Evolutionary conservation across 192 early-diverging fungal species (phyloP).

Genomic region (Fimicolochytrium jonesii): DNA sequence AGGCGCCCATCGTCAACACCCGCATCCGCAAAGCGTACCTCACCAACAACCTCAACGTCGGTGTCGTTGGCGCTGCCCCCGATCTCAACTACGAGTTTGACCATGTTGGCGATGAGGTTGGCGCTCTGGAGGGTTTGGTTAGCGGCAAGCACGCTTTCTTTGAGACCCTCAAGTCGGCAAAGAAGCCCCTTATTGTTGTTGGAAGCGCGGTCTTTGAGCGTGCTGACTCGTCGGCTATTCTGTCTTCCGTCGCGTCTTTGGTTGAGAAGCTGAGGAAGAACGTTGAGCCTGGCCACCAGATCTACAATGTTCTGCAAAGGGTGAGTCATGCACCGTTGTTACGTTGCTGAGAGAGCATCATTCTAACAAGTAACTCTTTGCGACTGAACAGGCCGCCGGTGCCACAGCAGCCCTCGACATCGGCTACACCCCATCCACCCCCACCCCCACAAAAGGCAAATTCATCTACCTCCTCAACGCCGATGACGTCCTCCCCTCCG

Average conservation of each 20-base stretch:
- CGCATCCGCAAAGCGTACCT: conserved; percentile 93
- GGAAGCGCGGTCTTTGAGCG: conserved; percentile 78
- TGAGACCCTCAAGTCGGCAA: conserved; percentile 69
- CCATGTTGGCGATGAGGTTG: conserved; percentile 67
- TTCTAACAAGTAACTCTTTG: not conserved
- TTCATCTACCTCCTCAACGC: conserved; percentile 93
- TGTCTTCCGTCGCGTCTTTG: conserved; percentile 73
- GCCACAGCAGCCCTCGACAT: conserved; percentile 87
- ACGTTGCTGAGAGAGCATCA: not conserved
- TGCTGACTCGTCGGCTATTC: conserved; percentile 64
- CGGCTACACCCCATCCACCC: conserved; percentile 70
- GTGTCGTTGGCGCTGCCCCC: conserved; percentile 69
- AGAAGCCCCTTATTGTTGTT: conserved; percentile 88
- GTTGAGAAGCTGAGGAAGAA: conserved; percentile 61
- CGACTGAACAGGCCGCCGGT: conserved; percentile 51
- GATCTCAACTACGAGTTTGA: conserved; percentile 90
- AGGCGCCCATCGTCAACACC: conserved; percentile 93
- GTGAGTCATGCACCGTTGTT: conserved; percentile 43
- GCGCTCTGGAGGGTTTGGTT: conserved; percentile 66
- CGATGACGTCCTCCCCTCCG: conserved; percentile 71
- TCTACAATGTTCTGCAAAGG: conserved; percentile 87
- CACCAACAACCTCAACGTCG: conserved; percentile 73
- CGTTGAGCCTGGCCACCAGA: conserved; percentile 78
- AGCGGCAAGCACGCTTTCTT: conserved; percentile 69
- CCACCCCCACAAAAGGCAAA: conserved; percentile 46